phyloP scores from a whole-genome alignment of 2,329 filamentous ascomycete genomes.

The Ophiostoma himal-ulmi region DNA sequence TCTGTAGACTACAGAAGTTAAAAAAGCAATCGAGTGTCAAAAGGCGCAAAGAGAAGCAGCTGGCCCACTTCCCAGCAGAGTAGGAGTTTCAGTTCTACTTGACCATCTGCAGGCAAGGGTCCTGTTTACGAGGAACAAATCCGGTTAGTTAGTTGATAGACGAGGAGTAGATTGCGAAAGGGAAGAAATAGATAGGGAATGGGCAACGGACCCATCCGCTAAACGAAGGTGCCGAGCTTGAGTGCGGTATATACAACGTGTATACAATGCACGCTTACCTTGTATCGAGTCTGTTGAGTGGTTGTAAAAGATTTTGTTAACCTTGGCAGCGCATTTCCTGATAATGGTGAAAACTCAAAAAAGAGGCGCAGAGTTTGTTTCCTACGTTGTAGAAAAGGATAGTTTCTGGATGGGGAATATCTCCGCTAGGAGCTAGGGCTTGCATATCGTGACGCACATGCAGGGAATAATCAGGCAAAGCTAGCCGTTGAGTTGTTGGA shows the following conservation, averaged over 20 bases:
- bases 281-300: neutral
- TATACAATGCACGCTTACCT: neutral
- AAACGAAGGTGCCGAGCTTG: neutral
- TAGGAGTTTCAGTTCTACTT: neutral
- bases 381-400: neutral
- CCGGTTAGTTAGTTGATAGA: neutral
- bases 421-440: neutral
- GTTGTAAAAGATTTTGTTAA: neutral
- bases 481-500: neutral
- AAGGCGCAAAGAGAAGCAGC: neutral
- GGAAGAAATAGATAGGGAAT: neutral
- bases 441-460: neutral
- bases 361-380: neutral
- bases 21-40: neutral
- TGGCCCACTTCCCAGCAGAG: neutral
- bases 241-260: no score
- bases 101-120: neutral
- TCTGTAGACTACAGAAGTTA: no score
- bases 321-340: neutral
- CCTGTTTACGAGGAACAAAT: neutral
- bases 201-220: neutral
- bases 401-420: neutral
- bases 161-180: neutral
- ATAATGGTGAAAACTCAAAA: neutral
- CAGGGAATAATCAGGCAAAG: neutral